A percentile compares a stretch with the other conserved stretches of the same genome.
These are phyloP conservation scores for Spathaspora sp. DNA, from an alignment of 1,139 yeast species.

Conservation along the genomic window DNA sequence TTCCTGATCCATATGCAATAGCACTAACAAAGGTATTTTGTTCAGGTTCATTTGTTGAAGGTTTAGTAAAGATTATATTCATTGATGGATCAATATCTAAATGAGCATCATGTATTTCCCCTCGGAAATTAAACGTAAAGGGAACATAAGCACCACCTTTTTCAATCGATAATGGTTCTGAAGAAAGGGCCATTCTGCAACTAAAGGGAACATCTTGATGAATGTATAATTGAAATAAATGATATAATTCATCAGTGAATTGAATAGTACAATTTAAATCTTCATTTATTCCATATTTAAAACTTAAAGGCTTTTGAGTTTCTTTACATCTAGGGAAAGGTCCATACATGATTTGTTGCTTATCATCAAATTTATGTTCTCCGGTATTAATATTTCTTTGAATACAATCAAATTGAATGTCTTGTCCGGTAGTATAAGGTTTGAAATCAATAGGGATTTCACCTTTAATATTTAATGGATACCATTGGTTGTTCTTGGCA, in stretches of 20 bases:
- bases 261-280: conserved; percentile 61
- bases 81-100: conserved; percentile 63
- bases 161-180: conserved; percentile 41
- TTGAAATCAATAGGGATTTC: conserved; percentile 37
- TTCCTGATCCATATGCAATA: conserved; percentile 62
- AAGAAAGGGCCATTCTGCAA: conserved; percentile 58
- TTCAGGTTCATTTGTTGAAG: conserved; percentile 25
- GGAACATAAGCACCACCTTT: conserved; percentile 59
- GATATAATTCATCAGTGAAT: conserved; percentile 67
- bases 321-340: conserved; percentile 66
- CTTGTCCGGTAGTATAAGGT: conserved; percentile 45
- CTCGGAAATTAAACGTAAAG: conserved; percentile 63
- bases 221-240: conserved; percentile 68
- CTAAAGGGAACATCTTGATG: conserved; percentile 79
- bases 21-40: conserved; percentile 51
- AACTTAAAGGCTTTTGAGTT: conserved; percentile 55
- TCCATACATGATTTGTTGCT: conserved; percentile 56
- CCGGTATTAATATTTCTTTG: conserved; percentile 71
- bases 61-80: conserved; percentile 53
- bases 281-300: conserved; percentile 53
- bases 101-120: conserved; percentile 67
- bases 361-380: conserved; percentile 67
- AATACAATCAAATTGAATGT: conserved; percentile 58
- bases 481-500: conserved; percentile 27
- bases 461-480: conserved; percentile 34